Base-by-base conservation (phyloP, 768 basidiomycete genomes). In the Dictyophora rubrovolvata region DNA sequence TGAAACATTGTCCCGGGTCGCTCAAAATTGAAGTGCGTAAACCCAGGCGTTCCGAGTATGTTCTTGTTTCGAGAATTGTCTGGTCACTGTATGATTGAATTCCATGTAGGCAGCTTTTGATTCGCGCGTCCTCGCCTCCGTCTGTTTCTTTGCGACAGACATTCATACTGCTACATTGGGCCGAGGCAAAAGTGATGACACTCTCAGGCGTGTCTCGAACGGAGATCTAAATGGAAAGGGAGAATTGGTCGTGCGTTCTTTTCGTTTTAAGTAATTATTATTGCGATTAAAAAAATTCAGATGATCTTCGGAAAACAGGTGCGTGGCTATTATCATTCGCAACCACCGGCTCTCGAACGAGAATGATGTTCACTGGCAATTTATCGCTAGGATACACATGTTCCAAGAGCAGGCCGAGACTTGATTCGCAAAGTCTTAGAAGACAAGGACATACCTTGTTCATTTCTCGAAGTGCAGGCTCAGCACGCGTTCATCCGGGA, bases 261-360 rank as follows among this genome's bases (percentile, higher is more conserved):
- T n/a, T 21, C n/a, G 14, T 5, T 16, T 9, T 50, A n/a, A 34
- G 20, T 33, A 21, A 36, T 51, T 6, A 50, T 12, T 17, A 22
- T 11, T 33, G 17, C 47, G 17, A 14, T 9, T 17, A 62, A 42
- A 61, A 93, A 28, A 28, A 28, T 28, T 28, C 28, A 28, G 82
- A 87, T 96, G 87, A 92, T 97, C 55, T 97, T 97, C 67, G 95
- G 95, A 7, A 93, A 94, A 69, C 91, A 94, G 78, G 89, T 83
- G 64, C n/a, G n/a, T 56, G 73, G 61, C 28, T 28, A 28, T 28
- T 7, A 28, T 28, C 48, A 1, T 22, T 20, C 28, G 28, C 7
- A 7, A 28, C 7, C 28, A 3, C 28, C 28, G 28, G n/a, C n/a
- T n/a, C n/a, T n/a, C n/a, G n/a, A n/a, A n/a, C n/a, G n/a, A n/a